Base-by-base conservation (phyloP, 768 basidiomycete species). In the Lactifluus pinguis region DNA sequence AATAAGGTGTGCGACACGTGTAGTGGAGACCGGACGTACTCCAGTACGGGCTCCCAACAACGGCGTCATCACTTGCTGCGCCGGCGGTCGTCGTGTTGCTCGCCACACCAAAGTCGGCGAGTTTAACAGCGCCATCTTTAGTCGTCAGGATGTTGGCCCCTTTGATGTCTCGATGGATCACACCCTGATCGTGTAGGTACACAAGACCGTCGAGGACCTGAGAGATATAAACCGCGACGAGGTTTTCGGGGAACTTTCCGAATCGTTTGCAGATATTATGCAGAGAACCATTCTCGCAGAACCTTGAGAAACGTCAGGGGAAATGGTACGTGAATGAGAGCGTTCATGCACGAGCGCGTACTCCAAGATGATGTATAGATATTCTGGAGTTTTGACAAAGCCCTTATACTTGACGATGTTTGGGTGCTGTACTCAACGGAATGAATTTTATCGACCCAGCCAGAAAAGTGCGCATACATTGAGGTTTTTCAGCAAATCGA, bases 321-420 rank as follows among this genome's bases (percentile, higher is more conserved):
- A 25, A 53, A n/a, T 30, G 21, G 29, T 29, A 48, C 53, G 30
- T 19, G 44, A 15, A 48, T 17, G 19, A 49, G 19, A 49, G 47
- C 1, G 19, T 2, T 6, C 14, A 21, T 25, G 32, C n/a, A 5
- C 17, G 25, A 2, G 25, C 25, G 66, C 86, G 55, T 69, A 93
- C 87, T 98, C 97, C 50, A 99, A 81, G 67, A 99, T 92, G 73
- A 99, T 99, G 73, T 95, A 95, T 61, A 99, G 78, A 72, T 86
- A 93, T 68, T 97, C 92, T 57, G 86, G 84, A 54, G 93, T 95
- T 76, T 94, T 93, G 71, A 93, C 92, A 68, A 95, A 98, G 13
- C 97, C 97, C 69, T 95, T 95, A 77, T 99, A 99, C 75, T 99
- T 95, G 70, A 98, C 97, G 70, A 99, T 98, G 72, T 98, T 98